Evolutionary conservation across 306 rosid genomes (phyloP).

Genomic region (Alnus rubra): DNA sequence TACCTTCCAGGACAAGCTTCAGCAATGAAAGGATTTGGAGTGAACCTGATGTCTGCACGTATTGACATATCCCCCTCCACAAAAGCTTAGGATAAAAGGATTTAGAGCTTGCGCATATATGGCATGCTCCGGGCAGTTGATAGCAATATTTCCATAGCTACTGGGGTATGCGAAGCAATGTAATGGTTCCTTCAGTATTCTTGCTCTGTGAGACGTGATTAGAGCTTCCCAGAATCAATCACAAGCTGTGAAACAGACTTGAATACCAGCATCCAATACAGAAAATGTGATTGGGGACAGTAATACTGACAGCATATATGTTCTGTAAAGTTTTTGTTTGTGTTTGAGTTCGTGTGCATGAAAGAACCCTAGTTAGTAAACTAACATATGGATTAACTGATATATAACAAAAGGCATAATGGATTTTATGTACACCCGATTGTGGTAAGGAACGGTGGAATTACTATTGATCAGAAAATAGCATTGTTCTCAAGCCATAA

Average conservation of each 20-base stretch:
- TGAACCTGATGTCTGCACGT: not conserved
- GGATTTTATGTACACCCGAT: not conserved
- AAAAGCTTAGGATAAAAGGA: too few relatives aligned
- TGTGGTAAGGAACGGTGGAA: not conserved
- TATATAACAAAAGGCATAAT: not conserved
- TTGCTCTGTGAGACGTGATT: conserved; percentile 1
- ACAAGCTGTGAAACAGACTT: not conserved
- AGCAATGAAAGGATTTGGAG: not conserved
- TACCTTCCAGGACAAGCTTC: not conserved
- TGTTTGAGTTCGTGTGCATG: not conserved
- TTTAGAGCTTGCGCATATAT: too few relatives aligned
- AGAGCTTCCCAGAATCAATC: not conserved
- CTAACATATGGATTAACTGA: not conserved
- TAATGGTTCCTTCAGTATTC: not conserved
- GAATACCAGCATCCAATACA: not conserved
- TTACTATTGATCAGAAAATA: not conserved
- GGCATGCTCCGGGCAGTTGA: too few relatives aligned
- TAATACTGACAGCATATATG: not conserved
- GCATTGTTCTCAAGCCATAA: not conserved
- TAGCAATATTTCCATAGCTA: too few relatives aligned
- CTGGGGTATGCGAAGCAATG: not conserved
- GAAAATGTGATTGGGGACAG: not conserved
- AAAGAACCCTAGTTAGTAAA: not conserved
- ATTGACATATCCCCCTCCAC: too few relatives aligned
- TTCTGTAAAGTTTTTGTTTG: not conserved